Evolutionary conservation across 2,329 filamentous ascomycete species (phyloP).

Genomic region (Pyrenophora seminiperda): DNA sequence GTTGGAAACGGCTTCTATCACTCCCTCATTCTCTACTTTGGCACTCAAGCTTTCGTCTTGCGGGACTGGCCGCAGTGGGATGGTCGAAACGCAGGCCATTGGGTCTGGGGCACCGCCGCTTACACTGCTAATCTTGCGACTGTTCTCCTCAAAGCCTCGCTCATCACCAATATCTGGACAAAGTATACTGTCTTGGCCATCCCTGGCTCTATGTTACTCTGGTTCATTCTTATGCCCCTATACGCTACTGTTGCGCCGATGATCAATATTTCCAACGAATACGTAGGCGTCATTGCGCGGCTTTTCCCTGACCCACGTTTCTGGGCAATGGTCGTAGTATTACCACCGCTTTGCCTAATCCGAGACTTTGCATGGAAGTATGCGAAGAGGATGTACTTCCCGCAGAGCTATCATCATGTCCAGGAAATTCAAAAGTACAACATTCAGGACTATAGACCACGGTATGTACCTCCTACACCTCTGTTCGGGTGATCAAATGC

Average conservation of each 20-base stretch:
- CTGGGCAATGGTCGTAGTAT: conserved; percentile 84
- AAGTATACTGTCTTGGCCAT: conserved; percentile 97
- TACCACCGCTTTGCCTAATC: conserved; percentile 81
- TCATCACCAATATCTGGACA: conserved; percentile 98
- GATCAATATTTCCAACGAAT: conserved; percentile 80
- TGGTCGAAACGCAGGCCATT: conserved; percentile 85
- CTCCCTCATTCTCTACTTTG: conserved; percentile 89
- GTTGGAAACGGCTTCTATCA: conserved; percentile 94
- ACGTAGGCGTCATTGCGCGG: conserved; percentile 79
- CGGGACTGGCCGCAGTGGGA: conserved; percentile 78
- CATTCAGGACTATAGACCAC: conserved; percentile 95
- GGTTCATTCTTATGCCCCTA: conserved; percentile 86
- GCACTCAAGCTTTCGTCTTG: conserved; percentile 79
- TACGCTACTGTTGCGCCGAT: conserved; percentile 88
- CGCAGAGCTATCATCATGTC: conserved; percentile 95
- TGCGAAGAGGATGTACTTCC: conserved; percentile 93
- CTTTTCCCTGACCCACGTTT: conserved; percentile 83
- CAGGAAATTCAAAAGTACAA: conserved; percentile 99
- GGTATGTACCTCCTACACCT: conserved; percentile 61
- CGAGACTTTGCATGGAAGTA: conserved; percentile 98
- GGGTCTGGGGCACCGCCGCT: conserved; percentile 95
- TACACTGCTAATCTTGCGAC: conserved; percentile 94
- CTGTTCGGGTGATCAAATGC: neutral
- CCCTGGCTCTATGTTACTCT: conserved; percentile 87
- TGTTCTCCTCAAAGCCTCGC: conserved; percentile 89